Conservation (phyloP, 495 filamentous ascomycete species). For the Cladorrhinum samala region DNA sequence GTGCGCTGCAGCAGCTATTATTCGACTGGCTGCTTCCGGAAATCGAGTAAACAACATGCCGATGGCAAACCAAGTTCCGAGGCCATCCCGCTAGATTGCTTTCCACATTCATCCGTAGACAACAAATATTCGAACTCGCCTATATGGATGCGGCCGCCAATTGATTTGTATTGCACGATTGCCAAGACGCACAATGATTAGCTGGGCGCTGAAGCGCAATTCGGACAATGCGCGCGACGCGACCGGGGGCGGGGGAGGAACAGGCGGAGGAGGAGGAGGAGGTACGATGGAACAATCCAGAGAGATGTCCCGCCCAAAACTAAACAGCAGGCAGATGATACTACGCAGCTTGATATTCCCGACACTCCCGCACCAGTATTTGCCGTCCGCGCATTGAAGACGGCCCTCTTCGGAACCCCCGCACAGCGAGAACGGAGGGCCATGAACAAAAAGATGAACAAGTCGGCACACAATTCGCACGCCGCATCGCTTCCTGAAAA, state of each 20-base stretch:
- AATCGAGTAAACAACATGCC: not conserved
- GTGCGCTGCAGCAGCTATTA: not conserved
- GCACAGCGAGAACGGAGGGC: constrained; percentile 32
- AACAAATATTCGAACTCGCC: too few species aligned
- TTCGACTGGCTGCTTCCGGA: constrained; percentile 2
- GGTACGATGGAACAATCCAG: not conserved
- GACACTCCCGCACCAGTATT: constrained; percentile 93
- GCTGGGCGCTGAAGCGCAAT: constrained; percentile 48
- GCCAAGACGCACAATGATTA: constrained; percentile 41
- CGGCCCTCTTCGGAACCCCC: constrained; percentile 84
- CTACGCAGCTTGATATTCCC: constrained; percentile 57
- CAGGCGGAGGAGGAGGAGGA: not conserved
- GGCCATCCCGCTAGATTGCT: too few species aligned
- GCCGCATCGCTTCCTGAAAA: constrained; percentile 16
- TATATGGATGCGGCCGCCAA: too few species aligned
- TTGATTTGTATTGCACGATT: not conserved
- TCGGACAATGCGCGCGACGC: constrained; percentile 27
- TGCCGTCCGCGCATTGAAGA: constrained; percentile 86
- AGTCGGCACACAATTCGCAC: not conserved
- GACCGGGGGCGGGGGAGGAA: constrained; percentile 6
- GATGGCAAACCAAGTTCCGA: too few species aligned
- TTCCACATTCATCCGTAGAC: too few species aligned
- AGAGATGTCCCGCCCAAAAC: constrained; percentile 3
- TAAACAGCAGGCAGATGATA: constrained; percentile 32
- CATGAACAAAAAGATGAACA: constrained; percentile 13